Evolutionary conservation across 805 yeast genomes (phyloP), one percentile per base, ranked within the genome.

Genomic region (Suhomyces tanzawaensis): DNA sequence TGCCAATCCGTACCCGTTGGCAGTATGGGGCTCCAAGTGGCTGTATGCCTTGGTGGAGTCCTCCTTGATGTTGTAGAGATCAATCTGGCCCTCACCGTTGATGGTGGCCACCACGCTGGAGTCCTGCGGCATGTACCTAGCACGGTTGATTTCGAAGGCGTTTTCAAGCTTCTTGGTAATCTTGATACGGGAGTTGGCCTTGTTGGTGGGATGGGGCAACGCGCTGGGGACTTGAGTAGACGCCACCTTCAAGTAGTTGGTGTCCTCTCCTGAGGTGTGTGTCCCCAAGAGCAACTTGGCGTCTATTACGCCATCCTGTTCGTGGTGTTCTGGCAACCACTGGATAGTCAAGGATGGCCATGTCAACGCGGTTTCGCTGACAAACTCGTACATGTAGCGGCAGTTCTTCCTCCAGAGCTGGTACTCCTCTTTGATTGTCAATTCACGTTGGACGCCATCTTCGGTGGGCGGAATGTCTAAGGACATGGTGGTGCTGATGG

Each of bases 311-410:
- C 58, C 60, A 15, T 41, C 52, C 19, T 37, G 47, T 6, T 33
- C 44, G 9, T 41, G 32, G 44, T 53, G 46, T 19, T 64, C 65
- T 0, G 89, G 90, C 6, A 82, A 57, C 90, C 93, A 85, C 58
- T 85, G 86, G 4, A 83, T 72, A 1, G 91, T 81, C 34, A 85
- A 66, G 2, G 90, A 81, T 2, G 95, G 95, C 95, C 95, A 85
- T 9, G 81, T 76, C 31, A 85, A 62, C 2, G 84, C 86, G 0
- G 91, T 82, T 53, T 85, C 93, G 34, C 84, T 78, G 22, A 85
- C 87, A 55, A 82, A 85, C 50, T 85, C 89, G 48, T 85, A 85
- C 93, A 85, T 84, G 49, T 72, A 79, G 9, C 85, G 82, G 47
- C 90, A 85, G 52, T 84, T 85, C 52, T 84, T 78, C 42, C 86